Evolutionary conservation across 2,329 filamentous ascomycete genomes (phyloP), one percentile per base, ranked within the genome.

Genomic region (Paradendryphiella salina): DNA sequence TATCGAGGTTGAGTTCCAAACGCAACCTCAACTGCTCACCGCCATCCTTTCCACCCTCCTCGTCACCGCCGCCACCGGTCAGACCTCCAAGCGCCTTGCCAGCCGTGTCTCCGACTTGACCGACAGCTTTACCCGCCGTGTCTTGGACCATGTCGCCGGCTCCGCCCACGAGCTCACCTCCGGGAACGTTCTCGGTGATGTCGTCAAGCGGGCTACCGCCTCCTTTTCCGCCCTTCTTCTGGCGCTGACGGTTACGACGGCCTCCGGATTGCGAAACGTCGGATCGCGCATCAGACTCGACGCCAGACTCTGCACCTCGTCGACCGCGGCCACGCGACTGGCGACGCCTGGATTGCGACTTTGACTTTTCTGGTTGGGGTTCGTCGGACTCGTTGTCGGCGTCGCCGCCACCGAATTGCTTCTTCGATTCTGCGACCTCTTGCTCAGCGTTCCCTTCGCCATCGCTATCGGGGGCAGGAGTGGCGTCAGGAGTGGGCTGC

Each of bases 1-100:
- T 82, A 66, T 85, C 82, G 53, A 85, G 72, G 62, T 85, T 85
- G 58, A 85, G 71, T 60, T 85, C 82, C 56, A 85, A 63, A 60
- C 80, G 75, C 70, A 85, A 61, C 60, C 81, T 79, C 57, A 85
- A 73, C 62, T 82, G 77, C 66, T 79, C 77, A 53, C 75, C 78
- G 59, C 75, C 74, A 39, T 56, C 59, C 41, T 69, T 63, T 23
- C 43, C 54, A 20, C 56, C 64, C 6, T 64, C 62, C 1, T 65
- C 62, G 14, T 67, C 72, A 4, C 65, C 70, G 11, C 72, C 74
- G 51, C 71, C 65, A 21, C 77, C 77, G 13, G 77, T 79, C 50
- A 79, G 62, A 17, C 77, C 78, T 42, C 76, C 77, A 7, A 79
- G 70, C 10, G 77, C 75, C 60, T 79, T 75, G 39, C 73, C 72